phyloP scores from a whole-genome alignment of 768 basidiomycete species.

The Mycena metata region DNA sequence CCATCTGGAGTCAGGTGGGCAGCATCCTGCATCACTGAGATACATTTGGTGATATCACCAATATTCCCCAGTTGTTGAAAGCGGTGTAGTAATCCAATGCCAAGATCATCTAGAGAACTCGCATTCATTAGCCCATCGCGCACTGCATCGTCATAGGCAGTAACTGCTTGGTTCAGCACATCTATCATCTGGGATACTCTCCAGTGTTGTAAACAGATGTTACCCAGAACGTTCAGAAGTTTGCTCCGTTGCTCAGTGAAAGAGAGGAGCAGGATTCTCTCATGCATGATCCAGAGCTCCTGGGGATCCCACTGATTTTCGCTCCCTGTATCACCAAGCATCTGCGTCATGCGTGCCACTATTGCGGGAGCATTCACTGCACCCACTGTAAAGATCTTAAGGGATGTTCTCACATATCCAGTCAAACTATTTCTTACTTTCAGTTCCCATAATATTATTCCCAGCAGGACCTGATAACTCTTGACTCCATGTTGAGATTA shows the following conservation, averaged over 20 bases:
- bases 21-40: neutral
- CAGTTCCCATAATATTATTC: neutral
- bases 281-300: neutral
- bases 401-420: neutral
- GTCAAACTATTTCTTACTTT: neutral
- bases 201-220: conserved; percentile 1
- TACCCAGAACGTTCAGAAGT: neutral
- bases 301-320: neutral
- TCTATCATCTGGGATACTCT: neutral
- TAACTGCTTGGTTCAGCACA: neutral
- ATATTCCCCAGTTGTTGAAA: neutral
- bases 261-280: neutral
- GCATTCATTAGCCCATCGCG: neutral
- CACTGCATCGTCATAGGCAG: conserved; percentile 4
- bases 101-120: neutral
- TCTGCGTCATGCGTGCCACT: neutral
- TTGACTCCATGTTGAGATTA: neutral
- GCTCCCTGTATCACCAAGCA: neutral
- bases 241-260: neutral
- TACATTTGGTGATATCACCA: neutral
- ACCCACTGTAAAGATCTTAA: neutral
- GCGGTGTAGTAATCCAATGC: neutral
- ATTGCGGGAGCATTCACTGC: neutral
- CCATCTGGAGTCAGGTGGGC: conserved; percentile 4
- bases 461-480: neutral